phyloP scores from a whole-genome alignment of 306 rosid species.

The Vachellia collinsii region DNA sequence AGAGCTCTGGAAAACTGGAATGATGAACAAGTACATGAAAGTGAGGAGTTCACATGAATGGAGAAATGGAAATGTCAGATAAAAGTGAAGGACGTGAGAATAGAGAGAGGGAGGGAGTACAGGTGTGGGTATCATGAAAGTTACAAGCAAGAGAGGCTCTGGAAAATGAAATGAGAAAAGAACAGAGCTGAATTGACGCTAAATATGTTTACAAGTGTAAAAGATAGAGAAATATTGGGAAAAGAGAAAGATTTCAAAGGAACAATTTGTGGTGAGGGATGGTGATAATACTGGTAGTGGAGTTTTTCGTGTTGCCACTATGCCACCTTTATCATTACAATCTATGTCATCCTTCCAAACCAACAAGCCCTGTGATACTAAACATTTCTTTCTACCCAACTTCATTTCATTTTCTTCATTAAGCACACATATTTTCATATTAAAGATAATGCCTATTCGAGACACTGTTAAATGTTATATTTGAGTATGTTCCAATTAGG shows the following conservation, averaged over 20 bases:
- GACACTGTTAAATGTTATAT: too few relatives aligned
- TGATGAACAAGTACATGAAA: constrained; percentile 28
- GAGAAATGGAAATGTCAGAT: not conserved
- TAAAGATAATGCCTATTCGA: too few relatives aligned
- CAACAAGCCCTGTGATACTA: not conserved
- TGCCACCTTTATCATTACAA: not conserved
- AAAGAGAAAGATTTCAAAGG: not conserved
- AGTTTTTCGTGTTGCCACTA: not conserved
- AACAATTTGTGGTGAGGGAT: not conserved
- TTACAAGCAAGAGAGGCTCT: not conserved
- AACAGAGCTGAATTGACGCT: constrained; percentile 23
- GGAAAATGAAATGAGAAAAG: constrained; percentile 40
- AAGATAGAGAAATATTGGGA: not conserved
- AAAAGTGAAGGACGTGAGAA: not conserved
- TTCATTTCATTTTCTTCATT: too few relatives aligned
- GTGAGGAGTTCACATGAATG: constrained; percentile 44
- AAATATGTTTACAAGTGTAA: not conserved
- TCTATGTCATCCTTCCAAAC: not conserved
- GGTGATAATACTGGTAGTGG: not conserved
- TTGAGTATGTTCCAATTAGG: too few relatives aligned
- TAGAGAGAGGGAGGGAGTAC: not conserved
- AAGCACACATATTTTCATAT: too few relatives aligned
- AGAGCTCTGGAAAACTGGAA: constrained; percentile 16
- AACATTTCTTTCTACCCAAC: not conserved
- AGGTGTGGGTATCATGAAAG: constrained; percentile 4